These are phyloP conservation scores for Rhizomucor miehei DNA, from an alignment of 371 early-diverging fungal genomes.

Conservation along the genomic window DNA sequence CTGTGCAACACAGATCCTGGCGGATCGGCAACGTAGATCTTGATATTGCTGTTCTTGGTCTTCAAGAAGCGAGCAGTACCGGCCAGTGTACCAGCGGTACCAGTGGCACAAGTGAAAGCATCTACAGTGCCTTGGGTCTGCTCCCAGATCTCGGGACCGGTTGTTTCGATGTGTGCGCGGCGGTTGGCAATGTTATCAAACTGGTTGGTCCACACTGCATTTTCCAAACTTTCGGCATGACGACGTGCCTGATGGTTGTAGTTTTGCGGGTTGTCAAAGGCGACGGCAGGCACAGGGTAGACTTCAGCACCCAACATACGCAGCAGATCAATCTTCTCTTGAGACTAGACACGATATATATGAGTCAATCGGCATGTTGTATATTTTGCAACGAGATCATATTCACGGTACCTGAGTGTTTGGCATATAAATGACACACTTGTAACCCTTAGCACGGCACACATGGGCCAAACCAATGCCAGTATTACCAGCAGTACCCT, in stretches of 20 bases:
- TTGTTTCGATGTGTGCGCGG: conserved; percentile 91
- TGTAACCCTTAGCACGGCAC: conserved; percentile 93
- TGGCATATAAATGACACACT: conserved; percentile 96
- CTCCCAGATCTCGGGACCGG: conserved; percentile 91
- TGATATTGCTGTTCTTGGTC: conserved; percentile 63
- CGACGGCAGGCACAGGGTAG: conserved; percentile 85
- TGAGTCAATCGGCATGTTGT: background rate
- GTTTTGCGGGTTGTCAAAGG: conserved; percentile 89
- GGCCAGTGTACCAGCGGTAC: conserved; percentile 92
- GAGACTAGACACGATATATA: conserved; percentile 47
- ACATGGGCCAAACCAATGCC: conserved; percentile 97
- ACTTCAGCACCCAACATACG: conserved; percentile 92
- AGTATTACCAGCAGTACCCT: conserved; percentile 96
- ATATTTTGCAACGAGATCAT: background rate
- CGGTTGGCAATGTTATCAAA: conserved; percentile 86
- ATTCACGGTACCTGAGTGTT: conserved; percentile 76
- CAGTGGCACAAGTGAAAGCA: conserved; percentile 89
- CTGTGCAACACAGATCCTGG: conserved; percentile 89
- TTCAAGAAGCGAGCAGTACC: conserved; percentile 85
- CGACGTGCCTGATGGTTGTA: conserved; percentile 94
- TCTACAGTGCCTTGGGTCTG: conserved; percentile 83
- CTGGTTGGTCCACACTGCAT: conserved; percentile 97
- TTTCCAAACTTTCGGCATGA: conserved; percentile 74
- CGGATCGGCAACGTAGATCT: conserved; percentile 88
- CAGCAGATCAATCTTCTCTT: conserved; percentile 91